Base-by-base conservation (phyloP, 2,329 filamentous ascomycete genomes). In the Aspergillus novoparasiticus region DNA sequence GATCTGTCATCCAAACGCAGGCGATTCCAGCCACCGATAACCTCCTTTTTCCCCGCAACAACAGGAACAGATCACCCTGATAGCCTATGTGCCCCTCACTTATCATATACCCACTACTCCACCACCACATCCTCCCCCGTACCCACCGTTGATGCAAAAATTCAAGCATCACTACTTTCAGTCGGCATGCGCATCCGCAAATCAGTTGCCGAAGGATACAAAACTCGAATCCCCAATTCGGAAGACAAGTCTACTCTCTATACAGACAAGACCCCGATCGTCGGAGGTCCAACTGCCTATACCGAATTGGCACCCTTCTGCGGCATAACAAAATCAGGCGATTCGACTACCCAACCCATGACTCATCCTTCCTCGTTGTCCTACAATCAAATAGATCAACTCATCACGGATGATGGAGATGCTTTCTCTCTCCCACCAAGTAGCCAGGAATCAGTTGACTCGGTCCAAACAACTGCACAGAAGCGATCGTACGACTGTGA, bases 141-240 rank as follows among this genome's bases (percentile, higher is more conserved):
- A 19, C 86, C 87, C 4, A 71, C 76, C 4, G 82, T 94, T 16
- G 88, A 92, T 1, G 78, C 84, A 28, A 83, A 83, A 9, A 84
- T 96, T 36, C 92, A 97, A 78, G 85, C 93, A 41, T 91, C 91
- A 66, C 88, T 98, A n/a, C 84, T 97, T 48, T 92, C 86, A 71
- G 94, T 98, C 67, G 94, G 94, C 72, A 97, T 97, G 93, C 90
- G 94, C 28, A 86, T 98, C 57, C 90, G 94, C 75, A 98, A 98
- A 81, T 91, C 91, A 12, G 91, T 98, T 9, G 90, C 93, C 0
- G 94, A 97, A 76, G 94, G 94, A 64, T 97, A 97, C 85, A 96
- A 96, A 82, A 96, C 92, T 34, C 72, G 71, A 58, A 68, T 65
- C 50, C 71, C 72, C 67, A 78, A 71, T 71, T 66, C 68, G 43